Evolutionary conservation across 2,329 filamentous ascomycete genomes (phyloP), one percentile per base, ranked within the genome.

Genomic region (Drechslerella stenobrocha): DNA sequence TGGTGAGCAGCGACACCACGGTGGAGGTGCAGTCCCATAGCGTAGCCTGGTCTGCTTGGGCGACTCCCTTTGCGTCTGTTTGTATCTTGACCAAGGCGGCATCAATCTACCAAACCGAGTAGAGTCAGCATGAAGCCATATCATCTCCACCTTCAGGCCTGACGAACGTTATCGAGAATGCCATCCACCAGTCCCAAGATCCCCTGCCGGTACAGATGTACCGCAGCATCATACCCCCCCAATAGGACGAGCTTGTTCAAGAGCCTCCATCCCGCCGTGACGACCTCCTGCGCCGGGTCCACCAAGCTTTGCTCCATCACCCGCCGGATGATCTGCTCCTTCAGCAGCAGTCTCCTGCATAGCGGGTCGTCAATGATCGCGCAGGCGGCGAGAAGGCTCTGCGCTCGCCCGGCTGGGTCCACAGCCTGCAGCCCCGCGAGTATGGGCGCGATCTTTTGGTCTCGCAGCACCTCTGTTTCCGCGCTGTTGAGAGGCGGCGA

Each of bases 221-320:
- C 77, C 70, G 83, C 85, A 64, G 87, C 87, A 72, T 87, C 85
- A 9, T 81, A 78, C 71, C 86, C 84, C 74, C 87, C 85, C 73
- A 86, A 82, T 69, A 82, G 78, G 1, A 81, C 82, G 53, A 88
- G 78, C 40, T 83, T 80, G 70, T 81, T 80, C 52, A 88, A 77
- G 70, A 87, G 85, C 9, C 82, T 81, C 85, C 85, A 88, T n/a
- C 84, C 85, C 18, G 84, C 83, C 42, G 84, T 82, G 47, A 83
- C 80, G 71, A 83, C 84, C 75, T 87, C 84, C 52, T 86, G 77
- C 60, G 80, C 83, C 34, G 80, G 77, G 73, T 88, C 85, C 22
- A 83, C 84, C 58, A 87, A 76, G 26, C 83, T 86, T 77, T 87
- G 82, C 28, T 80, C 83, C 65, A 87, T 79, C 42, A 88, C 75